Evolutionary conservation across 2,329 filamentous ascomycete genomes (phyloP).

Genomic region (Purpureocillium lavendulum): DNA sequence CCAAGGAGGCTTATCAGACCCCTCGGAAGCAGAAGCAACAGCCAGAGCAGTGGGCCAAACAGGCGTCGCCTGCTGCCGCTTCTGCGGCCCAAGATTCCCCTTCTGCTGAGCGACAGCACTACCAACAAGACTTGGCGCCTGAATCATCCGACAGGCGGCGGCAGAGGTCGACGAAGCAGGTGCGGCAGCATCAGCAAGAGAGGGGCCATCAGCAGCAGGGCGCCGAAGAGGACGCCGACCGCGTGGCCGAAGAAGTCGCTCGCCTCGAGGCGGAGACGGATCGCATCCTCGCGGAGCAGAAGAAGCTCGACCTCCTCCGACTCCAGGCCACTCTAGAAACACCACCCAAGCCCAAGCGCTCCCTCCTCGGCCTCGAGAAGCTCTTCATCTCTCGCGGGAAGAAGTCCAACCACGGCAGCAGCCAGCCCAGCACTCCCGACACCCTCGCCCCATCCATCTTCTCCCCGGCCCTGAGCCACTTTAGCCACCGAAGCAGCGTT

Average conservation of each 20-base stretch:
- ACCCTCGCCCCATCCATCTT: constrained; percentile 24
- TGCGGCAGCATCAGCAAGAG: constrained; percentile 4
- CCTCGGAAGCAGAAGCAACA: too few species aligned
- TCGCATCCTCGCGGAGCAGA: constrained; percentile 39
- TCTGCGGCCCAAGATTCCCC: neutral
- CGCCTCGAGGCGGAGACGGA: constrained; percentile 39
- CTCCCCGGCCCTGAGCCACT: constrained; percentile 24
- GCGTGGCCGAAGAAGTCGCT: constrained; percentile 29
- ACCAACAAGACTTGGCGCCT: too few species aligned
- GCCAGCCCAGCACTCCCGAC: constrained; percentile 23
- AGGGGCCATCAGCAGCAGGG: neutral
- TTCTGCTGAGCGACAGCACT: too few species aligned
- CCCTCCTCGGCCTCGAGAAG: constrained; percentile 35
- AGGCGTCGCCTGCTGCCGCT: neutral
- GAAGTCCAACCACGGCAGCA: constrained; percentile 23
- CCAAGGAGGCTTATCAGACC: too few species aligned
- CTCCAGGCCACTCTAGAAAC: constrained; percentile 33
- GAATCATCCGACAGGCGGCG: too few species aligned
- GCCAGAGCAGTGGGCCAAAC: too few species aligned
- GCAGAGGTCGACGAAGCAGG: constrained; percentile 3
- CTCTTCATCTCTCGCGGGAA: constrained; percentile 35
- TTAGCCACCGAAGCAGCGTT: constrained; percentile 22
- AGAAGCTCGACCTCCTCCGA: constrained; percentile 37
- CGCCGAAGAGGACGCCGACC: constrained; percentile 13
- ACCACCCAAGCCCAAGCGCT: constrained; percentile 16